Evolutionary conservation across 1,284 basidiomycete genomes (phyloP).

Genomic region (Sporisorium exsertum): DNA sequence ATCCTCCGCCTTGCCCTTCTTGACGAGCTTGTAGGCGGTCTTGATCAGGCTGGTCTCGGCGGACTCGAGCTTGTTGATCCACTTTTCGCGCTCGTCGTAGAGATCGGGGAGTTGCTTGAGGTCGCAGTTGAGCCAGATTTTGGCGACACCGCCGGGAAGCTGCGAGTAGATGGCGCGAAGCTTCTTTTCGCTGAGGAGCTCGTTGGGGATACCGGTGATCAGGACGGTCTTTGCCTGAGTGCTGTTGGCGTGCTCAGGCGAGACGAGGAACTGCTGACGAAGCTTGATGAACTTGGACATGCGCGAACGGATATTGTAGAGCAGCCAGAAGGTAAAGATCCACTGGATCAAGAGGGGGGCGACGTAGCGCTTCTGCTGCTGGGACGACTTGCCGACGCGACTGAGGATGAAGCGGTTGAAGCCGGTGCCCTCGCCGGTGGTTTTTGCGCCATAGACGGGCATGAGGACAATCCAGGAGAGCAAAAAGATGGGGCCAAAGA

Average conservation of each 20-base stretch:
- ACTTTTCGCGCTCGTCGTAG: slow-evolving; percentile 81
- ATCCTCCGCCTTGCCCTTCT: slow-evolving; percentile 67
- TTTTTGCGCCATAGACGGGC: slow-evolving; percentile 73
- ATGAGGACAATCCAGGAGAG: slow-evolving; percentile 73
- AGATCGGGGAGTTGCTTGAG: slow-evolving; percentile 85
- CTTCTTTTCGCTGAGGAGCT: slow-evolving; percentile 77
- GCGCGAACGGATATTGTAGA: slow-evolving; percentile 83
- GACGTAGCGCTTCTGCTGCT: slow-evolving; percentile 60
- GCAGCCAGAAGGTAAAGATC: slow-evolving; percentile 76
- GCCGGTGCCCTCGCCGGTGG: slow-evolving; percentile 72
- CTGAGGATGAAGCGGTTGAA: slow-evolving; percentile 85
- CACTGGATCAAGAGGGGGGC: slow-evolving; percentile 63
- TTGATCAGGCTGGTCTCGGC: slow-evolving; percentile 83
- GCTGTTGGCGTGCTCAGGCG: slow-evolving; percentile 77
- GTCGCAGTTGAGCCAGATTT: slow-evolving; percentile 89
- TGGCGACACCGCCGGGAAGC: slow-evolving; percentile 84
- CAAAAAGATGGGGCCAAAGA: slow-evolving; percentile 79
- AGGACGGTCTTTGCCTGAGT: slow-evolving; percentile 89
- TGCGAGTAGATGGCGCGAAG: slow-evolving; percentile 78
- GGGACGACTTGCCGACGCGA: slow-evolving; percentile 71
- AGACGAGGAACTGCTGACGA: slow-evolving; percentile 86
- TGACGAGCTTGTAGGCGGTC: slow-evolving; percentile 76
- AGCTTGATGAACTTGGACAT: slow-evolving; percentile 83
- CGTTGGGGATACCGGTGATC: slow-evolving; percentile 86
- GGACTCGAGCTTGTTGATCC: slow-evolving; percentile 82